Percentiles rank a stretch among this genome's conserved stretches.
These are phyloP conservation scores for Carex scoparia DNA, from an alignment of 176 grass and related monocot species.

Conservation along the genomic window DNA sequence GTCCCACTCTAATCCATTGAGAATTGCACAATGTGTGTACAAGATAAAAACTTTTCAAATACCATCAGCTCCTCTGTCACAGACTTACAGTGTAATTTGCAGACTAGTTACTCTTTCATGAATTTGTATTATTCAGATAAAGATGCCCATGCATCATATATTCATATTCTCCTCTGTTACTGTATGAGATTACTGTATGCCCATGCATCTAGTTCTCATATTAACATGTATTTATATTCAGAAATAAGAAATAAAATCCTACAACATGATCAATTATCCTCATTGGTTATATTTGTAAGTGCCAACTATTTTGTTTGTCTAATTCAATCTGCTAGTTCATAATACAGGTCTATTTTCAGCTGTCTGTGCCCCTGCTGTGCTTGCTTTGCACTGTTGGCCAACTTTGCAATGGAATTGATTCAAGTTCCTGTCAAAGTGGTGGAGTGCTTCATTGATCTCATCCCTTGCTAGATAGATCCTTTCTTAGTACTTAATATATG, in stretches of 20 bases:
- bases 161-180: neutral
- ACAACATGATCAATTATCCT: no score
- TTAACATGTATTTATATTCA: neutral
- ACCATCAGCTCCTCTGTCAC: neutral
- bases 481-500: neutral
- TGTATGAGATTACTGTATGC: neutral
- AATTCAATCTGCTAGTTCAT: neutral
- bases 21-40: neutral
- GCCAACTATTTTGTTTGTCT: no score
- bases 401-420: constrained; percentile 34
- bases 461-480: constrained; percentile 35
- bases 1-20: neutral
- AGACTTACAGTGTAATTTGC: neutral
- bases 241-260: no score
- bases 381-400: constrained; percentile 36
- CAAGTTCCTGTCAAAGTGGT: constrained; percentile 42
- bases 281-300: no score
- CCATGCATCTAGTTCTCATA: neutral
- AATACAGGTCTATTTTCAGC: constrained; percentile 34
- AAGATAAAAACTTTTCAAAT: neutral
- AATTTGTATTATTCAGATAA: neutral
- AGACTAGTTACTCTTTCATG: neutral
- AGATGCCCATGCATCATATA: neutral
- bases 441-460: constrained; percentile 43
- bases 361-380: constrained; percentile 55